These are phyloP conservation scores for Penicillium vulpinum DNA, from an alignment of 2,329 filamentous ascomycete genomes.

Conservation along the genomic window DNA sequence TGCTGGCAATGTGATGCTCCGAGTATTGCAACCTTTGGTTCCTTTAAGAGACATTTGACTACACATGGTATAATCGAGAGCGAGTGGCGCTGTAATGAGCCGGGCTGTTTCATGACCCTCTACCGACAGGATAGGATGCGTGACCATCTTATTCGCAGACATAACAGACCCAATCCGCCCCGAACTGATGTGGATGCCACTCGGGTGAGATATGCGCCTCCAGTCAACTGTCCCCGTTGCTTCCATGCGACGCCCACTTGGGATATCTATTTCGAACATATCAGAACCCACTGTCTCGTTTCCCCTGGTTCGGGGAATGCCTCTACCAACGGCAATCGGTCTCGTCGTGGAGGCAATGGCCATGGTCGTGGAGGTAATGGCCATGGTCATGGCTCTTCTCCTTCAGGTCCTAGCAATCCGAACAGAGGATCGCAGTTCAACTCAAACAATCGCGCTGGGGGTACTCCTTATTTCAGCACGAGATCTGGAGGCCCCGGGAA, in stretches of 20 bases:
- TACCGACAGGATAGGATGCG: background rate
- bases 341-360: background rate
- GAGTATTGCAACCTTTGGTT: background rate
- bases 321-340: background rate
- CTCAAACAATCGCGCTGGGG: no score
- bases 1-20: background rate
- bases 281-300: background rate
- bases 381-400: background rate
- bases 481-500: no score
- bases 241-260: background rate
- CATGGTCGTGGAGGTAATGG: background rate
- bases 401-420: background rate
- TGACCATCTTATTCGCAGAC: background rate
- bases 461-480: no score
- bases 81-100: background rate
- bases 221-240: background rate
- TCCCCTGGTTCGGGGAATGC: background rate
- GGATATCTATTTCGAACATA: background rate
- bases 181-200: background rate
- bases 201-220: background rate
- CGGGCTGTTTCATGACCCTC: fast-evolving
- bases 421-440: background rate
- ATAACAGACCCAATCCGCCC: background rate
- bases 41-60: background rate
- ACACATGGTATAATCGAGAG: background rate